Evolutionary conservation across 208 protist species (phyloP), one percentile per base, ranked within the genome.

Genomic region (Trypanosoma melophagium): DNA sequence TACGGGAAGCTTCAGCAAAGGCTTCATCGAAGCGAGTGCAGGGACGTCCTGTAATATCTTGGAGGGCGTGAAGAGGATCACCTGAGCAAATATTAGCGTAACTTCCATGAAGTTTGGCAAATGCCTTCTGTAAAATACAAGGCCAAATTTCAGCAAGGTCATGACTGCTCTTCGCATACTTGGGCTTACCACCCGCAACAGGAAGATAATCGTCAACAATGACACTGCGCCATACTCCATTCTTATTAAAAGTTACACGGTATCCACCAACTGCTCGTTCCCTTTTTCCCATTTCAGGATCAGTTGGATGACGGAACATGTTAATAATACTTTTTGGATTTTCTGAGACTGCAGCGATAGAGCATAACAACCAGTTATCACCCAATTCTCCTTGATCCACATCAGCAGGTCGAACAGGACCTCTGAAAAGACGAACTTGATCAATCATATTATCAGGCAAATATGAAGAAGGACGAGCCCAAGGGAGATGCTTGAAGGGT

Each of bases 121-220:
- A 96, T 51, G 91, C 91, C 71, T 96, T 96, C 72, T 96, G 61
- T 24, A 95, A 56, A 51, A 97, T 84, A 51, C 65, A 85, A 14
- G 85, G 74, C 92, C 92, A 97, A 35, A 96, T 69, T 74, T 97
- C 86, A 3, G 86, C 77, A 13, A 73, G 71, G 59, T 92, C 82
- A 52, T 79, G 0, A 10, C 24, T 68, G 71, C 87, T 88, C 45
- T 79, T 72, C 19, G 83, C 77, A 71, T 81, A 93, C 65, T 81
- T 85, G 38, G 78, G 78, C 41, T 69, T 70, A 28, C 74, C 84
- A 54, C 68, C 74, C 35, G 67, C 79, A 42, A 83, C 69, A 17
- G 90, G 90, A 51, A 96, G 80, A 62, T 90, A 93, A 72, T 81
- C 72, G 71, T 96, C 90, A n/a, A 96, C 90, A 49, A 92, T 60